Conservation (phyloP, 805 yeast genomes). For the Kodamaea neixiangensis region DNA sequence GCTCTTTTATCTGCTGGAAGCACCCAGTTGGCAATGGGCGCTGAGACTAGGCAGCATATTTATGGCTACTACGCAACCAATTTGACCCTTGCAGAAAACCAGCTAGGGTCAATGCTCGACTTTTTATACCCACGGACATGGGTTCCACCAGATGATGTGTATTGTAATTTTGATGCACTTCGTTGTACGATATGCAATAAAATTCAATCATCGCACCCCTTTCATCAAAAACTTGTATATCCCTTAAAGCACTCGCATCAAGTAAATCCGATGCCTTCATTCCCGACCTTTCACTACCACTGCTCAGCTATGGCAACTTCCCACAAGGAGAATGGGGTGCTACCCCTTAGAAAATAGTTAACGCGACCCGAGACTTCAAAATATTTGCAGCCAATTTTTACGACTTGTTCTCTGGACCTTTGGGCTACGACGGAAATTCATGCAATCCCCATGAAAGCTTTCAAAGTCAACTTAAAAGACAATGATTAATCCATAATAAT, state of each 20-base stretch:
- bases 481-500: slow-evolving; percentile 10
- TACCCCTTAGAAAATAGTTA: neutral
- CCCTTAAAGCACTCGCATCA: neutral
- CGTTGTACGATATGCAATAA: no score
- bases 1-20: no score
- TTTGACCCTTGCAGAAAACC: neutral
- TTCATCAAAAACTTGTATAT: neutral
- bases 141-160: neutral
- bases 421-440: slow-evolving; percentile 10
- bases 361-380: neutral
- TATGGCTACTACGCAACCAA: neutral
- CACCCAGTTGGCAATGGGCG: no score
- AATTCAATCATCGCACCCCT: no score
- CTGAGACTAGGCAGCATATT: no score
- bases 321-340: neutral
- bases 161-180: no score
- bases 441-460: slow-evolving; percentile 40
- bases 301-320: neutral
- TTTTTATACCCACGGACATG: neutral
- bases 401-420: neutral
- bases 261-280: neutral
- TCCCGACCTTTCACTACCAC: neutral
- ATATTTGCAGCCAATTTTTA: neutral
- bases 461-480: slow-evolving; percentile 31
- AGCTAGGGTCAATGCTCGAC: neutral